These are phyloP conservation scores for Macrocybe sp. DNA, from an alignment of 1,284 basidiomycete species.

Conservation along the genomic window DNA sequence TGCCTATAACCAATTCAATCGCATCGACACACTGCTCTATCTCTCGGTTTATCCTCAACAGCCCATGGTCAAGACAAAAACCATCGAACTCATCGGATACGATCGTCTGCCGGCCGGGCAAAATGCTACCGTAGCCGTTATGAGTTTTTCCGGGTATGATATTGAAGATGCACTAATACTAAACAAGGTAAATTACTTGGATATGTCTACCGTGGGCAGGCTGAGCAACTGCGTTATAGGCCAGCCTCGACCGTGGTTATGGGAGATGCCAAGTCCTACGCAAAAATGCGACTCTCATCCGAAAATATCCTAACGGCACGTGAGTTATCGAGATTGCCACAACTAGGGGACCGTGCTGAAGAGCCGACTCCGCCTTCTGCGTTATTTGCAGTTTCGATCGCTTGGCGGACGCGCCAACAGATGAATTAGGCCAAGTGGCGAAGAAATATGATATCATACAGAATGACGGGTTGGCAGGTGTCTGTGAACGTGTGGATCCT, in stretches of 20 bases:
- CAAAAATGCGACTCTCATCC: conserved; percentile 91
- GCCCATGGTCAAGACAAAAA: conserved; percentile 99
- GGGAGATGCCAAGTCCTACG: conserved; percentile 96
- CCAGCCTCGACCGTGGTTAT: conserved; percentile 95
- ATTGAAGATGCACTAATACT: conserved; percentile 98
- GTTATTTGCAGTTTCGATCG: conserved; percentile 73
- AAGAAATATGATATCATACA: conserved; percentile 92
- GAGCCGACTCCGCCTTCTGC: conserved; percentile 1
- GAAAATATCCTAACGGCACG: conserved; percentile 97
- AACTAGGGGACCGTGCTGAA: not conserved
- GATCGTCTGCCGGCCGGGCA: conserved; percentile 97
- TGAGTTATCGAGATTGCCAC: conserved; percentile 38
- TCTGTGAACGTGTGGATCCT: conserved; percentile 91
- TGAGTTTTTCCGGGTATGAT: conserved; percentile 99
- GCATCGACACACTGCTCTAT: conserved; percentile 98
- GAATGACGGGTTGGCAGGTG: conserved; percentile 89
- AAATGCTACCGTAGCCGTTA: conserved; percentile 98
- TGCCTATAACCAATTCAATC: conserved; percentile 95
- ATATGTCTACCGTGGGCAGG: conserved; percentile 3
- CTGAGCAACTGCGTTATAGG: conserved; percentile 39
- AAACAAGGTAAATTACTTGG: conserved; percentile 63
- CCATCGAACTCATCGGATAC: conserved; percentile 96
- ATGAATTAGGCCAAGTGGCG: conserved; percentile 73
- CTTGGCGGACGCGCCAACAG: conserved; percentile 85
- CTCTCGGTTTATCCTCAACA: conserved; percentile 99